phyloP scores from a whole-genome alignment of 78 protist species.

The Diacronema lutheri region DNA sequence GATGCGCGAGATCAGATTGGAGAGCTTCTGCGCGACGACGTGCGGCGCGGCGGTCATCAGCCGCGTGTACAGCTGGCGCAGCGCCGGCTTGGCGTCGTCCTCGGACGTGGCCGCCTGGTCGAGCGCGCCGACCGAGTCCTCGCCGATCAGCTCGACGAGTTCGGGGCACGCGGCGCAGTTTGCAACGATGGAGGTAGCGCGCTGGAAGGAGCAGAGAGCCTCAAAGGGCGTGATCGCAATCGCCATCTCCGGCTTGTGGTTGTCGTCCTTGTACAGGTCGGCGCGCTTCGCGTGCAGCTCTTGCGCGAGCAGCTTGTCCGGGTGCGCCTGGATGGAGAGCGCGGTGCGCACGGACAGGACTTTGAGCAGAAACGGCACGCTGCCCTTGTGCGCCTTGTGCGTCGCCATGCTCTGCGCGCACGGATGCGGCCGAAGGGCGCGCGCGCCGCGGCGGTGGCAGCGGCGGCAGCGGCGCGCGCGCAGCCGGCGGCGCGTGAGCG shows the following conservation, averaged over 20 bases:
- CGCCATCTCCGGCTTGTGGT: conserved; percentile 96
- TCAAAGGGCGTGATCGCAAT: conserved; percentile 86
- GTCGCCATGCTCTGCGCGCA: not conserved
- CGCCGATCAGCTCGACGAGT: conserved; percentile 44
- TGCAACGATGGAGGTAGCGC: not conserved
- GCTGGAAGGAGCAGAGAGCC: conserved; percentile 82
- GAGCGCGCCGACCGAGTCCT: not conserved
- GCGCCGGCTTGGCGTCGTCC: not conserved
- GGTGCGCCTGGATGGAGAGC: conserved; percentile 94
- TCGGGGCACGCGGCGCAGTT: not conserved
- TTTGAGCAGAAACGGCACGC: conserved; percentile 92
- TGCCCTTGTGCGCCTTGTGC: not conserved
- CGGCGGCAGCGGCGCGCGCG: not conserved
- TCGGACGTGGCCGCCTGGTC: not conserved
- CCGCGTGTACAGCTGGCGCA: not conserved
- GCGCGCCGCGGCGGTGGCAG: not conserved
- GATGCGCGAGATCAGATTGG: not conserved
- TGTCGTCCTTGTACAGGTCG: conserved; percentile 77
- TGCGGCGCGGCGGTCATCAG: conserved; percentile 1
- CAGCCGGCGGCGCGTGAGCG: too few relatives aligned
- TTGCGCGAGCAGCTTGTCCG: conserved; percentile 82
- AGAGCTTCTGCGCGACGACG: not conserved
- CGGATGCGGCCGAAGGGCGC: not conserved
- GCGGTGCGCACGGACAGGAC: conserved; percentile 80
- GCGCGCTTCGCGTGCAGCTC: conserved; percentile 69